These are phyloP conservation scores for Cladosporium sp. DNA, from an alignment of 2,329 filamentous ascomycete genomes.

Conservation along the genomic window DNA sequence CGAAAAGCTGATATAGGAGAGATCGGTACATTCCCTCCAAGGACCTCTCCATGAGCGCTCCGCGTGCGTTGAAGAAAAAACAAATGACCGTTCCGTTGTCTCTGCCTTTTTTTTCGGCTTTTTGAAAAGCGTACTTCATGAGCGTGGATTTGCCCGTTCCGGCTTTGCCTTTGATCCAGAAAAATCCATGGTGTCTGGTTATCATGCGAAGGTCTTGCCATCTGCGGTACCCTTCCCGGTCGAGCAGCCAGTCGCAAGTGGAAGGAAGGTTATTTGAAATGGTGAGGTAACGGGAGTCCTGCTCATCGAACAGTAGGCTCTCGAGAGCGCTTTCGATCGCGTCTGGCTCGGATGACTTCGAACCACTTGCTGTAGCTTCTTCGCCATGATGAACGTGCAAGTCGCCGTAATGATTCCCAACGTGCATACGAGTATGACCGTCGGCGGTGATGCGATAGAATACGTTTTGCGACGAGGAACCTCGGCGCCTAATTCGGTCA, in stretches of 20 bases:
- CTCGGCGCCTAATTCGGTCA: no score
- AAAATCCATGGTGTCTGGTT: constrained; percentile 21
- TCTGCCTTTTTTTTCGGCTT: constrained; percentile 11
- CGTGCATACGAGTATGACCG: no score
- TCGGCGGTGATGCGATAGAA: no score
- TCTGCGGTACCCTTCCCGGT: neutral
- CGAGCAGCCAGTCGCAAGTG: constrained; percentile 10
- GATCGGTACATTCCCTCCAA: constrained; percentile 45
- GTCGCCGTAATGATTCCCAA: no score
- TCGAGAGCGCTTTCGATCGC: no score
- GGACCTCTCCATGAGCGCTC: constrained; percentile 43
- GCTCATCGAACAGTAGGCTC: no score
- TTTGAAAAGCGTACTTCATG: constrained; percentile 26
- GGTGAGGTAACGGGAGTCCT: no score
- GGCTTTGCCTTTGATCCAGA: constrained; percentile 40
- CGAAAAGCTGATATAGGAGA: constrained; percentile 45
- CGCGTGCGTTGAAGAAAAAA: constrained; percentile 51
- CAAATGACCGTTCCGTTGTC: constrained; percentile 29
- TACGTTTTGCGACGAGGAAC: no score
- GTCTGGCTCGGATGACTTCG: no score
- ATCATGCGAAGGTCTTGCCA: neutral
- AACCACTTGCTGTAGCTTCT: no score
- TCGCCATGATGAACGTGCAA: no score
- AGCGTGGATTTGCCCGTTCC: constrained; percentile 39
- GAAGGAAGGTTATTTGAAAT: no score